phyloP scores from a whole-genome alignment of 2,329 filamentous ascomycete genomes.

The Neopestalotiopsis rosae region DNA sequence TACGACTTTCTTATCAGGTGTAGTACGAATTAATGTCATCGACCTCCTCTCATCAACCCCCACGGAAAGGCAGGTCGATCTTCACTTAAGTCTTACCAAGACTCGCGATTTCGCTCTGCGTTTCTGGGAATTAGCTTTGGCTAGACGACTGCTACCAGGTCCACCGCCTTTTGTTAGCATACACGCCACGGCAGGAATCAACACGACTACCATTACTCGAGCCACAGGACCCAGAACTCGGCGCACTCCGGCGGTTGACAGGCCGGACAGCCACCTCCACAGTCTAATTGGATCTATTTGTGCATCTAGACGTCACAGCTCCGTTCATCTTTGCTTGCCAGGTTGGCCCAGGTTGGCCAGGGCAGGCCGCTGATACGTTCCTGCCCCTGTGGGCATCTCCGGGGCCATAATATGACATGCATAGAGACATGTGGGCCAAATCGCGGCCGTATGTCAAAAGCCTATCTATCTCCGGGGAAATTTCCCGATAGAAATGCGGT shows the following conservation, averaged over 20 bases:
- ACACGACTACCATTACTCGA: background rate
- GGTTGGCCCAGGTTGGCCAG: background rate
- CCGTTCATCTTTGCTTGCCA: background rate
- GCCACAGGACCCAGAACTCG: background rate
- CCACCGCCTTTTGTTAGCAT: background rate
- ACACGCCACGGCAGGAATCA: background rate
- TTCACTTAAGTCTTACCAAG: background rate
- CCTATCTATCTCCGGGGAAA: background rate
- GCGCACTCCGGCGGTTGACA: background rate
- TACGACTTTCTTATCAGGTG: background rate
- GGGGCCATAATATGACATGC: constrained; percentile 1
- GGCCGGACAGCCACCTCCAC: background rate
- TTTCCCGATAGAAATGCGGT: background rate
- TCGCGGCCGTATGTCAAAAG: background rate
- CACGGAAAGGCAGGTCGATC: background rate
- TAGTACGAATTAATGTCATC: background rate
- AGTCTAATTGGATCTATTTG: background rate
- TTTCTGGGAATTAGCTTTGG: background rate
- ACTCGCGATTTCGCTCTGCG: background rate
- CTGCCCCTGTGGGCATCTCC: background rate
- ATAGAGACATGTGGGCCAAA: background rate
- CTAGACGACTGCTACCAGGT: background rate
- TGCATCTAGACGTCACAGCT: background rate
- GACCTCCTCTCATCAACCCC: background rate
- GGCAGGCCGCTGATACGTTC: background rate